A percentile compares a stretch with the other conserved stretches of the same genome.
These are phyloP conservation scores for Saccharomycopsis sp. DNA, from an alignment of 805 yeast genomes.

Conservation along the genomic window DNA sequence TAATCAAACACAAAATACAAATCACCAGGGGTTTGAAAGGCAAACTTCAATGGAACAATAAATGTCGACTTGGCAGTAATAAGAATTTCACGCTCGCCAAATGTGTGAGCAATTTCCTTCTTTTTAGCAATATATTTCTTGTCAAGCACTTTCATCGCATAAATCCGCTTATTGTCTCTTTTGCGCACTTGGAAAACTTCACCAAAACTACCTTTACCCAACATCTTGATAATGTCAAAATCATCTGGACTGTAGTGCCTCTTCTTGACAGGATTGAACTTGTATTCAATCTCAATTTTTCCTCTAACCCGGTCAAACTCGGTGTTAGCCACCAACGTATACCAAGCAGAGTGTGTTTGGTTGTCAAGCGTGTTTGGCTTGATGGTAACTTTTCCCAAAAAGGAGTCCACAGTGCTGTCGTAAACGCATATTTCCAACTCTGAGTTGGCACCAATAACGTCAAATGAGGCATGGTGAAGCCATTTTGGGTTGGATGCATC, in stretches of 20 bases:
- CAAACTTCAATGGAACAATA: slow-evolving; percentile 90
- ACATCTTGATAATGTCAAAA: slow-evolving; percentile 79
- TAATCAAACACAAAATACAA: slow-evolving; percentile 90
- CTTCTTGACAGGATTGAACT: slow-evolving; percentile 53
- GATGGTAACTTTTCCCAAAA: slow-evolving; percentile 76
- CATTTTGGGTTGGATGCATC: slow-evolving; percentile 62
- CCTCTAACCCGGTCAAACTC: slow-evolving; percentile 74
- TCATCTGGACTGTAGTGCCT: slow-evolving; percentile 88
- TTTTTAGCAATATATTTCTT: slow-evolving; percentile 93
- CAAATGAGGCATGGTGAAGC: slow-evolving; percentile 91
- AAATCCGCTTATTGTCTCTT: slow-evolving; percentile 79
- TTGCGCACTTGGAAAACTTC: slow-evolving; percentile 95
- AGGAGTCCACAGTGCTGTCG: slow-evolving; percentile 78
- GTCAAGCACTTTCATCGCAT: slow-evolving; percentile 95
- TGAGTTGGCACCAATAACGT: slow-evolving; percentile 75
- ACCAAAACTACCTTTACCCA: slow-evolving; percentile 97
- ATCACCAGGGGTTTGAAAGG: slow-evolving; percentile 92
- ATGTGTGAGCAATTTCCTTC: slow-evolving; percentile 96
- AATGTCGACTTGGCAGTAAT: slow-evolving; percentile 93
- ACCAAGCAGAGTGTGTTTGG: slow-evolving; percentile 49
- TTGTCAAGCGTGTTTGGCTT: slow-evolving; percentile 42
- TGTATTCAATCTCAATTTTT: slow-evolving; percentile 64
- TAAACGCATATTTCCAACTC: slow-evolving; percentile 87
- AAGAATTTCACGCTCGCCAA: slow-evolving; percentile 90
- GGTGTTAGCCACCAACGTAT: slow-evolving; percentile 58